Evolutionary conservation across 1,139 yeast species (phyloP), one percentile per base, ranked within the genome.

Genomic region (Suhomyces taliae): DNA sequence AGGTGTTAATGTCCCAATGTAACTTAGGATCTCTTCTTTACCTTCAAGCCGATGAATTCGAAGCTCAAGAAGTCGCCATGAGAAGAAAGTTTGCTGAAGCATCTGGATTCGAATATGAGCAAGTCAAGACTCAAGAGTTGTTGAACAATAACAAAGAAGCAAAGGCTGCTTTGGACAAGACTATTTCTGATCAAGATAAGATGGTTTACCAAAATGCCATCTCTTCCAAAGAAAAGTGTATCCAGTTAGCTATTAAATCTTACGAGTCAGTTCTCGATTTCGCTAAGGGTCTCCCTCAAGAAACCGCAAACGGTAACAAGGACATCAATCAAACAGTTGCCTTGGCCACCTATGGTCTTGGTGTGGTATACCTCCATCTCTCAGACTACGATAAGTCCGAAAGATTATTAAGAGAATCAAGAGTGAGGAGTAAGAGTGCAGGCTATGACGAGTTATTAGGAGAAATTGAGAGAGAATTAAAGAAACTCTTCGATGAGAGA

Each of bases 301-400:
- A 62, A 19, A 51, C 54, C 34, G 56, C 57, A 43, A 57, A 54
- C 32, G 50, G 53, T 38, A 56, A 60, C 41, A 46, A 53, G 41
- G 57, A 61, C 37, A 62, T 72, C 19, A 56, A 57, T 43, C 90
- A 88, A 53, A 83, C 87, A 2, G 81, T 86, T 32, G 96, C 96
- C 0, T 71, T 90, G 59, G 82, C 96, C 0, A 83, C 90, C 0
- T 91, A 89, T 60, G 95, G 96, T 0, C 71, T 89, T 37, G 98
- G 97, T 0, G 95, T 90, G 6, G 77, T 89, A 12, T 77, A 82
- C 42, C 66, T 87, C 15, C 90, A 88, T 59, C 59, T 72, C 36
- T 76, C 82, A 1, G 69, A 83, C 24, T 72, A 75, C 48, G 76
- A 74, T 26, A 70, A 75, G 51, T 90, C 96, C 0, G 82, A 81